Percentiles rank a stretch among this genome's conserved stretches.
These are phyloP conservation scores for Tylopilus intermedius DNA, from an alignment of 768 basidiomycete species.

Conservation along the genomic window DNA sequence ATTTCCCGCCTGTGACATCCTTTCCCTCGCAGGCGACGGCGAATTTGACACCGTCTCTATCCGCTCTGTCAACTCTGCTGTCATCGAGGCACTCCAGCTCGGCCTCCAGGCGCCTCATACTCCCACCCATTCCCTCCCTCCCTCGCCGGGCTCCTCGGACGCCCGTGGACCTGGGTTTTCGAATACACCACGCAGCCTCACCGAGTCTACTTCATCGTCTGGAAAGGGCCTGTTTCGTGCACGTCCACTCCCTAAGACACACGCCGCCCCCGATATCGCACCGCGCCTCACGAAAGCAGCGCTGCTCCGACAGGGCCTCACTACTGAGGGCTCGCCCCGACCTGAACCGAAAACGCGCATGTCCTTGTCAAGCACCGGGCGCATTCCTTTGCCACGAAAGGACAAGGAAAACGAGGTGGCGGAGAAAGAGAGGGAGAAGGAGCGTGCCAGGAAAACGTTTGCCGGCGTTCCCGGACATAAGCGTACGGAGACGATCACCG, in stretches of 20 bases:
- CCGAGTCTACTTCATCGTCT: slow-evolving; percentile 32
- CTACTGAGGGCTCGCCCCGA: slow-evolving; percentile 34
- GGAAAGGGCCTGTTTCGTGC: slow-evolving; percentile 59
- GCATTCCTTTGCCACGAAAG: slow-evolving; percentile 27
- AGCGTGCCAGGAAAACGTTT: slow-evolving; percentile 59
- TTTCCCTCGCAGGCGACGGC: slow-evolving; percentile 36
- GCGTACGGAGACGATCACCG: slow-evolving; percentile 58
- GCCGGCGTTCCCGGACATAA: slow-evolving; percentile 81
- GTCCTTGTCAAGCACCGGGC: slow-evolving; percentile 32
- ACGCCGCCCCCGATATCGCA: slow-evolving; percentile 59
- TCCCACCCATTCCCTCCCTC: slow-evolving; percentile 40
- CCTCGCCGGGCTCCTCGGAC: slow-evolving; percentile 22
- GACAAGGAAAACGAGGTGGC: slow-evolving; percentile 33
- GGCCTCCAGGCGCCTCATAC: slow-evolving; percentile 39
- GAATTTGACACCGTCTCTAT: slow-evolving; percentile 34
- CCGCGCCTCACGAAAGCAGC: slow-evolving; percentile 77
- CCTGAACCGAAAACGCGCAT: slow-evolving; percentile 21
- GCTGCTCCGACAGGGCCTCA: slow-evolving; percentile 60
- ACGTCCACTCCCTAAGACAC: slow-evolving; percentile 59
- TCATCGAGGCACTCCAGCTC: slow-evolving; percentile 41
- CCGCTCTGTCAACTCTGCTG: slow-evolving; percentile 43
- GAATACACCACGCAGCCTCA: slow-evolving; percentile 27
- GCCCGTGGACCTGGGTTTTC: slow-evolving; percentile 20
- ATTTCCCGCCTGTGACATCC: slow-evolving; percentile 65
- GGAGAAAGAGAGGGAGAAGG: slow-evolving; percentile 55